Conservation (phyloP, 2,329 filamentous ascomycete species). For the Xylariaceae sp. region DNA sequence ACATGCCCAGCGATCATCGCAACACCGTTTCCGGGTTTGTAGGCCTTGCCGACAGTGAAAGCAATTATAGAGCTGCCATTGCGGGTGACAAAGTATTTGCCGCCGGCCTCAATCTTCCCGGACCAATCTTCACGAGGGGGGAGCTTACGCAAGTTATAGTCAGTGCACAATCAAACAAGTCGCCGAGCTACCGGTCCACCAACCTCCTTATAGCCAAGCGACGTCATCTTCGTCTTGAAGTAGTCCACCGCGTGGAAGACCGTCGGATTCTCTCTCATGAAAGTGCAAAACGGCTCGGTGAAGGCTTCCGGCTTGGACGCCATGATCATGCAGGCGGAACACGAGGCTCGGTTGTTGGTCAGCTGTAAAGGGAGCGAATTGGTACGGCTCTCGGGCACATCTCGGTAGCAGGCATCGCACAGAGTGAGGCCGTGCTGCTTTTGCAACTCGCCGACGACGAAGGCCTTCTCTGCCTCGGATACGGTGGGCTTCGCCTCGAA, state of each 20-base stretch:
- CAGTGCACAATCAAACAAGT: conserved; percentile 4
- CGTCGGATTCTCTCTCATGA: conserved; percentile 85
- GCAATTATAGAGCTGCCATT: conserved; percentile 84
- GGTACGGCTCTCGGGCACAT: conserved; percentile 31
- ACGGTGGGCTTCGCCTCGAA: conserved; percentile 23
- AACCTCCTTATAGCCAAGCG: conserved; percentile 69
- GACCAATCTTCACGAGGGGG: conserved; percentile 76
- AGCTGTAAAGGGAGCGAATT: conserved; percentile 24
- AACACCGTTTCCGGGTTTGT: conserved; percentile 79
- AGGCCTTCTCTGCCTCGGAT: conserved; percentile 28
- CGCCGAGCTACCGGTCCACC: conserved; percentile 19
- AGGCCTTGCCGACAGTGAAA: conserved; percentile 76
- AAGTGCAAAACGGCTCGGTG: conserved; percentile 79
- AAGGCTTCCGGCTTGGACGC: conserved; percentile 56
- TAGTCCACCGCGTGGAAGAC: conserved; percentile 85
- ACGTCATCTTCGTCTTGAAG: conserved; percentile 67
- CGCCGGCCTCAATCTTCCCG: conserved; percentile 66
- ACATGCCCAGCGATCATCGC: conserved; percentile 90
- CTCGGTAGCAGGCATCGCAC: conserved; percentile 28
- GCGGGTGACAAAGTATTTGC: conserved; percentile 83
- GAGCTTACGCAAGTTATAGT: conserved; percentile 44
- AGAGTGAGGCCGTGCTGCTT: conserved; percentile 16
- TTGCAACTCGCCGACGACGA: conserved; percentile 26
- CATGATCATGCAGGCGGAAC: conserved; percentile 25
- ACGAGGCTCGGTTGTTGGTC: conserved; percentile 18